Conservation (phyloP, 306 rosid species). For the Trifolium pratense region DNA sequence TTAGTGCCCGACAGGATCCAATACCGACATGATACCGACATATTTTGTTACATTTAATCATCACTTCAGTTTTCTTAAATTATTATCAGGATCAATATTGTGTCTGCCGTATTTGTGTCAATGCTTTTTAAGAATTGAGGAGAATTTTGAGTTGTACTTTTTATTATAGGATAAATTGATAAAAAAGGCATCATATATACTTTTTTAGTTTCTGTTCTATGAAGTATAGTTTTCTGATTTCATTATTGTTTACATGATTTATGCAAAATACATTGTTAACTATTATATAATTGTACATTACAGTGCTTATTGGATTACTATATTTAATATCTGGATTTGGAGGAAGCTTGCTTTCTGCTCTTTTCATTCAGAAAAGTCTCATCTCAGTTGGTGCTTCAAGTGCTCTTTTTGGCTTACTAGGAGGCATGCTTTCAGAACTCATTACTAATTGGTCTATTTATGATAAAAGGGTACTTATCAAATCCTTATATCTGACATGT, state of each 20-base stretch:
- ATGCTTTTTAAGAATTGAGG: no score
- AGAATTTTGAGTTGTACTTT: background rate
- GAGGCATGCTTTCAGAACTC: slow-evolving; percentile 97
- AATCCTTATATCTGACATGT: slow-evolving; percentile 10
- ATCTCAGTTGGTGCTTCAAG: slow-evolving; percentile 99
- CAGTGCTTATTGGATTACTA: slow-evolving; percentile 82
- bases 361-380: slow-evolving; percentile 72
- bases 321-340: slow-evolving; percentile 89
- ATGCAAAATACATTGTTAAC: slow-evolving; percentile 20
- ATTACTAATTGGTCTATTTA: slow-evolving; percentile 94
- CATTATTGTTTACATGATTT: slow-evolving; percentile 2
- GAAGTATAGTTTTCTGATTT: slow-evolving; percentile 23
- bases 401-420: slow-evolving; percentile 93
- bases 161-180: slow-evolving; percentile 4
- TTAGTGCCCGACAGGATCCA: background rate
- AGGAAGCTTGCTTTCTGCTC: slow-evolving; percentile 88
- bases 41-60: background rate
- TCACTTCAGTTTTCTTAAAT: background rate
- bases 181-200: slow-evolving; percentile 9
- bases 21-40: no score
- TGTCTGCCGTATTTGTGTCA: background rate
- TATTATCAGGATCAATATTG: background rate
- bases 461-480: slow-evolving; percentile 69
- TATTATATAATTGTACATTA: slow-evolving; percentile 24
- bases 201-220: slow-evolving; percentile 21